Evolutionary conservation across 108 stramenopile species (phyloP), one percentile per base, ranked within the genome.

Genomic region (Nitzschia sp.): DNA sequence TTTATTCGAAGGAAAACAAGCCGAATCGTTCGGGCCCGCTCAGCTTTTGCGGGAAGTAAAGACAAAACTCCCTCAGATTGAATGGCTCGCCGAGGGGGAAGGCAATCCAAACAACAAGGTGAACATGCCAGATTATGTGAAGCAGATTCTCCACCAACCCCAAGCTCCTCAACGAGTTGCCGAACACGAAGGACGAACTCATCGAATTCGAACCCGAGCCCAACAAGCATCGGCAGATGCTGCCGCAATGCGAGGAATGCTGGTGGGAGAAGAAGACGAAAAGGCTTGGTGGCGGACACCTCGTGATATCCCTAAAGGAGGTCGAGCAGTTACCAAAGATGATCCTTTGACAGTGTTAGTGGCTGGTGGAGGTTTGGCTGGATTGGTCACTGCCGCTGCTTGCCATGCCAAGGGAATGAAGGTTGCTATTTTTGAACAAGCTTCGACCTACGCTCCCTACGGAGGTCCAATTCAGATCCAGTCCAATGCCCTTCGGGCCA

Each of bases 391-490:
- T 9, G 94, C 94, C 1, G 88, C 91, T 13, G 94, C 94, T 2
- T 89, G 88, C 77, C 94, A 95, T 66, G 75, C 91, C 65, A 88
- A 89, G 77, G 94, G 94, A 9, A 95, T 95, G 91, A 82, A 90
- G 66, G 94, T 95, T 34, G 90, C 91, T 26, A 85, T 95, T 58
- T 95, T 95, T 59, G 94, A 95, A 72, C 94, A 95, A 78, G 94
- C 94, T 13, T 83, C 83, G 21, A 76, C 77, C 16, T 95, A 95
- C 68, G 91, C 94, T 54, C 94, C 95, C 30, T 98, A 97, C 59
- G 97, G 97, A 35, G 97, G 97, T 29, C 97, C 96, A n/a, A 98
- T 98, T 76, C 97, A 98, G 78, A 93, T 98, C 44, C 95, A 96
- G 69, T 92, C 91, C 53, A 98, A 98, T 71, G 97, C 97, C 6